A percentile compares a stretch with the other conserved stretches of the same genome.
These are phyloP conservation scores for Tritrichomonas musculus DNA, from an alignment of 208 protist genomes.

Conservation along the genomic window DNA sequence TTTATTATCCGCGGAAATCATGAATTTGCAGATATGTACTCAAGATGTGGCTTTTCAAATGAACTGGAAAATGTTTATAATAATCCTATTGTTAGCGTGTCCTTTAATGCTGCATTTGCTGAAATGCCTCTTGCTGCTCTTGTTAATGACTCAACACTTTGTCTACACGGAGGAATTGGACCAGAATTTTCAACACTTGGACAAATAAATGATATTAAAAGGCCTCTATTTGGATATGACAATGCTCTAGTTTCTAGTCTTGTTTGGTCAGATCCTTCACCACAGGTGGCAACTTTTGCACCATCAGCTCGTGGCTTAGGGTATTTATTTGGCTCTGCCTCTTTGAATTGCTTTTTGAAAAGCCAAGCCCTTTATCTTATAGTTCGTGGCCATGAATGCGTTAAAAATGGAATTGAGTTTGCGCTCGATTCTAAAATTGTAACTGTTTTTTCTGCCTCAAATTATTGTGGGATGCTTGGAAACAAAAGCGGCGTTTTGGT, in stretches of 20 bases:
- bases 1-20: constrained; percentile 80
- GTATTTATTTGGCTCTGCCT: not conserved
- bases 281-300: not conserved
- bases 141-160: constrained; percentile 32
- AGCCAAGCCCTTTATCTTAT: not conserved
- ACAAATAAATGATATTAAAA: not conserved
- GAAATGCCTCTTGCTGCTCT: constrained; percentile 68
- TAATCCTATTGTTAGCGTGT: constrained; percentile 68
- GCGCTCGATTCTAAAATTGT: no score
- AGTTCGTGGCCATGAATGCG: constrained; percentile 11
- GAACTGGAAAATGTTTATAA: constrained; percentile 73
- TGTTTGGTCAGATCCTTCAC: not conserved
- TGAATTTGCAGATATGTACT: constrained; percentile 76
- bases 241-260: not conserved
- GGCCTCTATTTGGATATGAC: not conserved
- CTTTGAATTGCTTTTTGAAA: not conserved
- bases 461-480: no score
- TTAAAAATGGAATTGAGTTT: not conserved
- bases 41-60: constrained; percentile 78
- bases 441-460: no score
- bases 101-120: constrained; percentile 70
- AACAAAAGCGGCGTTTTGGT: no score
- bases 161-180: not conserved
- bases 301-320: not conserved
- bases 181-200: not conserved